Evolutionary conservation across 306 rosid genomes (phyloP).

Genomic region (Inga leiocalycina): DNA sequence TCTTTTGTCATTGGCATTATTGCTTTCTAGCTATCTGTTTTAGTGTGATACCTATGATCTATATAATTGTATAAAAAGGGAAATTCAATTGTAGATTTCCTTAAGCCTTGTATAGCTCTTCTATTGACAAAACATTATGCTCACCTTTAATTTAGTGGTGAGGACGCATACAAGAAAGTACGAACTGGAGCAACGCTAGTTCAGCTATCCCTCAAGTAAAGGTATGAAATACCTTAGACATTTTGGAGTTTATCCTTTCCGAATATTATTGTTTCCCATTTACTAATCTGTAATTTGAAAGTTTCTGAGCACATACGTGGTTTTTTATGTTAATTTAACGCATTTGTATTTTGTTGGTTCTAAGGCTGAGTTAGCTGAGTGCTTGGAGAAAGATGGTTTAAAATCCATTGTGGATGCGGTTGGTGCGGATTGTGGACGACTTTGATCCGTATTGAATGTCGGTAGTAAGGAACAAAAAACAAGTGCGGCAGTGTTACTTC

Average conservation of each 20-base stretch:
- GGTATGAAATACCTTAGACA: conserved; percentile 51
- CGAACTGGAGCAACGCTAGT: conserved; percentile 95
- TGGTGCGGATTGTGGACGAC: conserved; percentile 83
- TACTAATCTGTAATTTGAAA: background rate
- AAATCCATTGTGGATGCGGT: conserved; percentile 82
- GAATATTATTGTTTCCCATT: background rate
- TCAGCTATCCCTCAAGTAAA: conserved; percentile 92
- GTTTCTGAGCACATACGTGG: background rate
- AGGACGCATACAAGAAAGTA: conserved; percentile 88
- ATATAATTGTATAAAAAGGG: background rate
- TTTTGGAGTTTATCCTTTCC: conserved; percentile 14
- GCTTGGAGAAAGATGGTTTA: conserved; percentile 95
- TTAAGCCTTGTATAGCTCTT: conserved; percentile 22
- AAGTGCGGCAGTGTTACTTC: conserved; percentile 26
- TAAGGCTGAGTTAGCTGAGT: conserved; percentile 78
- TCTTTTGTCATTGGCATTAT: background rate
- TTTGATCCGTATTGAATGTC: conserved; percentile 5
- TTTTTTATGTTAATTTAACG: background rate
- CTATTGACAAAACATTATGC: background rate
- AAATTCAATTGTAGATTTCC: conserved; percentile 11
- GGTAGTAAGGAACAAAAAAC: conserved; percentile 22
- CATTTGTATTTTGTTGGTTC: conserved; percentile 28
- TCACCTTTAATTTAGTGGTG: conserved; percentile 59
- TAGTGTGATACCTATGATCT: background rate
- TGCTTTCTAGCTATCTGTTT: conserved; percentile 25